Conservation (phyloP, 2,329 filamentous ascomycete species). For the Curvularia eragrostidis region DNA sequence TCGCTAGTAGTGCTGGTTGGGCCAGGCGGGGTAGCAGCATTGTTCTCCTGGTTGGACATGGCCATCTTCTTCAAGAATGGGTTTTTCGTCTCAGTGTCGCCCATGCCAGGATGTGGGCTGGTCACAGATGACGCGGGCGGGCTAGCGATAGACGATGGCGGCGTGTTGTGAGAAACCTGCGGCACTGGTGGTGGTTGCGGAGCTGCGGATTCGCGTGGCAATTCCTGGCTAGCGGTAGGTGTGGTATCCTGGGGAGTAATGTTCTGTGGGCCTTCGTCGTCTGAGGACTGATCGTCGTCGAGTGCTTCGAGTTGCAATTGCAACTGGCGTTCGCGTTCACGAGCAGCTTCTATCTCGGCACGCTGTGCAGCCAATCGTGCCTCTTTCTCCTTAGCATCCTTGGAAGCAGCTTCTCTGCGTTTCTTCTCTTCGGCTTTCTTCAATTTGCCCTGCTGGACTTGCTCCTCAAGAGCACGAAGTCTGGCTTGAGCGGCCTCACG, state of each 20-base stretch:
- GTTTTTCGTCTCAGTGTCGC: slow-evolving; percentile 84
- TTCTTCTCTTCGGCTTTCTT: slow-evolving; percentile 97
- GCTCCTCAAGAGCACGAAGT: slow-evolving; percentile 88
- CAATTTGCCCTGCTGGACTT: slow-evolving; percentile 90
- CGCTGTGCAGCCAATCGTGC: slow-evolving; percentile 80
- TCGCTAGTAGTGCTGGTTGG: slow-evolving; percentile 52
- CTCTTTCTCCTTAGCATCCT: slow-evolving; percentile 88
- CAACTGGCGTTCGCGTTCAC: slow-evolving; percentile 87
- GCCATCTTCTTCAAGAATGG: slow-evolving; percentile 92
- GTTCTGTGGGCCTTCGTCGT: slow-evolving; percentile 78
- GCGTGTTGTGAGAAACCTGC: slow-evolving; percentile 47
- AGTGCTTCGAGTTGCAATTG: slow-evolving; percentile 84
- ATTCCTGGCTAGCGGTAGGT: slow-evolving; percentile 63
- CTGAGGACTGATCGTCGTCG: slow-evolving; percentile 71
- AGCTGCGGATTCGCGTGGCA: slow-evolving; percentile 54
- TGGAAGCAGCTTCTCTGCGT: slow-evolving; percentile 84
- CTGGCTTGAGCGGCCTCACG: slow-evolving; percentile 81
- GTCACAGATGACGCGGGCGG: slow-evolving; percentile 59
- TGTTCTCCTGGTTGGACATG: slow-evolving; percentile 66
- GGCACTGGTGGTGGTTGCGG: slow-evolving; percentile 57
- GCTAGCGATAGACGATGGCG: slow-evolving; percentile 56
- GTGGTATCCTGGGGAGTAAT: slow-evolving; percentile 68
- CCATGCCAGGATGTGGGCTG: slow-evolving; percentile 58
- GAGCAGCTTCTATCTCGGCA: slow-evolving; percentile 89
- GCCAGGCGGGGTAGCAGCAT: slow-evolving; percentile 51